Conservation (phyloP, 2,329 filamentous ascomycete species). For the Emergomyces africanus region DNA sequence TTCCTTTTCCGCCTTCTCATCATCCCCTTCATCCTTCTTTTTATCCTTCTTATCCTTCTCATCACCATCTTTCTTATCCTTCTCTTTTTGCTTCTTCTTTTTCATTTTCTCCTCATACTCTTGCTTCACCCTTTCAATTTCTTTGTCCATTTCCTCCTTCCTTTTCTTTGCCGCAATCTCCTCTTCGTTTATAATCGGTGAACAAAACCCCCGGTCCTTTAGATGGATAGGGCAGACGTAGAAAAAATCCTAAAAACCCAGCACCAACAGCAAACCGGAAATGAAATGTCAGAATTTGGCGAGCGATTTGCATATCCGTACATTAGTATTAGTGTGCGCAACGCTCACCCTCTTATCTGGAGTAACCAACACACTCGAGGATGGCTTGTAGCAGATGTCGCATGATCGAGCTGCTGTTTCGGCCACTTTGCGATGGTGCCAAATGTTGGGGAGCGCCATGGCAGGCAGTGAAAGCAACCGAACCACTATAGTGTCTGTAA, state of each 20-base stretch:
- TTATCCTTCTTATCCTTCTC: constrained; percentile 32
- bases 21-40: constrained; percentile 34
- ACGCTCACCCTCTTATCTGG: constrained; percentile 66
- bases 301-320: background rate
- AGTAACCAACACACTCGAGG: constrained; percentile 74
- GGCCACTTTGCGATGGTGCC: constrained; percentile 75
- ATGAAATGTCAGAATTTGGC: background rate
- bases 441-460: constrained; percentile 55
- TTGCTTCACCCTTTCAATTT: constrained; percentile 36
- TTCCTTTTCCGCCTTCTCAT: constrained; percentile 33
- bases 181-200: constrained; percentile 36
- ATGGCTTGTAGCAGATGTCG: constrained; percentile 83
- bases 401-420: constrained; percentile 73
- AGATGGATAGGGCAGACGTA: constrained; percentile 77
- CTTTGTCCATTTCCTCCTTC: constrained; percentile 31
- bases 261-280: background rate
- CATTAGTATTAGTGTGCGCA: background rate
- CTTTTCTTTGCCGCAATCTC: constrained; percentile 30
- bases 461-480: background rate
- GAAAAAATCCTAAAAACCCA: constrained; percentile 63
- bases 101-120: constrained; percentile 65
- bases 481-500: background rate
- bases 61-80: constrained; percentile 34
- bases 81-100: constrained; percentile 52
- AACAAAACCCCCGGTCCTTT: constrained; percentile 69